These are phyloP conservation scores for Candida koratica DNA, from an alignment of 805 yeast genomes.

Conservation along the genomic window DNA sequence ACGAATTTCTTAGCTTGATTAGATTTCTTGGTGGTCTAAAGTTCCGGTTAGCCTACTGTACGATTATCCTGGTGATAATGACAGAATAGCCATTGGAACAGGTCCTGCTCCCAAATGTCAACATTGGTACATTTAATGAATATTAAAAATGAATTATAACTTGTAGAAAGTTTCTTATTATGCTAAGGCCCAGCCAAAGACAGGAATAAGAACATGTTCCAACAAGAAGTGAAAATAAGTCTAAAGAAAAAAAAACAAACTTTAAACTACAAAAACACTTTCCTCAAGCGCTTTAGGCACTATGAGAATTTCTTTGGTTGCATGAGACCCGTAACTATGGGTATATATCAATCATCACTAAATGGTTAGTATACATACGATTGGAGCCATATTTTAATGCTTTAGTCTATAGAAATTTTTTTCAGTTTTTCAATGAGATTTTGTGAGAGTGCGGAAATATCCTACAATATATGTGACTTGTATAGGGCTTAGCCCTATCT, in stretches of 20 bases:
- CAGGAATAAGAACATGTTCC: too few species aligned
- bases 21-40: constrained; percentile 66
- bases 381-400: constrained; percentile 74
- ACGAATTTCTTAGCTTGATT: constrained; percentile 82
- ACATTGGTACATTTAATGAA: constrained; percentile 2
- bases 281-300: not conserved
- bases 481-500: not conserved
- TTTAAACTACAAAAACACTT: constrained; percentile 1
- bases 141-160: not conserved
- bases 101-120: constrained; percentile 21
- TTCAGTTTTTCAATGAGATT: constrained; percentile 4
- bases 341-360: constrained; percentile 24
- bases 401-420: constrained; percentile 1
- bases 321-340: constrained; percentile 32
- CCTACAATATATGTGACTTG: not conserved
- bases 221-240: constrained; percentile 6
- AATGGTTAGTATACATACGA: constrained; percentile 56
- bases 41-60: constrained; percentile 72
- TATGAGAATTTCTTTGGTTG: constrained; percentile 7
- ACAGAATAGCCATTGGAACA: constrained; percentile 49
- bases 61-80: constrained; percentile 34
- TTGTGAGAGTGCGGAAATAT: not conserved
- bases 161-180: not conserved
- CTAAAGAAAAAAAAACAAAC: not conserved
- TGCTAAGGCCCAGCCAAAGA: too few species aligned